Conservation (phyloP, 2,329 filamentous ascomycete genomes). For the Alternaria triticimaculans region DNA sequence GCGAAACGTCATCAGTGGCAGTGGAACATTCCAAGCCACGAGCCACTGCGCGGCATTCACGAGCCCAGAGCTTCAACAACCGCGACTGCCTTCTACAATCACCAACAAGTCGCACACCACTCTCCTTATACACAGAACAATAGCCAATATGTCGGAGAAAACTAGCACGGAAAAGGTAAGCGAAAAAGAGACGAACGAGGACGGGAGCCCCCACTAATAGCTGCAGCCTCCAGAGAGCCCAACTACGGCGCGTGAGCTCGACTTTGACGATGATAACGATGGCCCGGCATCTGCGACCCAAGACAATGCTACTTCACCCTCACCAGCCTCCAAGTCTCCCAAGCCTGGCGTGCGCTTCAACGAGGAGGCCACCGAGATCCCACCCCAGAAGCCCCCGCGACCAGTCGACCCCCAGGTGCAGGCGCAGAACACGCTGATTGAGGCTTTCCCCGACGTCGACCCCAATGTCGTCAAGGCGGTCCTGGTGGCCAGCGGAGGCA, state of each 20-base stretch:
- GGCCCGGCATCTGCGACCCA: constrained; percentile 43
- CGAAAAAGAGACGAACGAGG: background rate
- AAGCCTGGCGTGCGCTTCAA: constrained; percentile 57
- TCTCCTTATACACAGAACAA: background rate
- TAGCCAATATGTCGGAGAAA: constrained; percentile 28
- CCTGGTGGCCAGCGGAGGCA: constrained; percentile 81
- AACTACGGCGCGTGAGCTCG: constrained; percentile 63
- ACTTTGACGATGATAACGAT: constrained; percentile 64
- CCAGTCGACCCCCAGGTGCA: constrained; percentile 82
- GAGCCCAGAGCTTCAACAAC: constrained; percentile 4
- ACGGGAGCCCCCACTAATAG: constrained; percentile 1
- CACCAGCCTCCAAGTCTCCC: constrained; percentile 47
- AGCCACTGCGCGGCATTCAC: constrained; percentile 14
- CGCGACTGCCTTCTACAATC: background rate
- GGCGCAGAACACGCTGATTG: constrained; percentile 85
- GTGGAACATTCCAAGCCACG: constrained; percentile 15
- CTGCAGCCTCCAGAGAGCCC: constrained; percentile 39
- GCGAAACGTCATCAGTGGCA: constrained; percentile 24
- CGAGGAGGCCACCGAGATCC: constrained; percentile 59
- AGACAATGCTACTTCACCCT: constrained; percentile 39
- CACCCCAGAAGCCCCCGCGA: constrained; percentile 79
- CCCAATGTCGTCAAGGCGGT: constrained; percentile 83
- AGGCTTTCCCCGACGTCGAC: constrained; percentile 91
- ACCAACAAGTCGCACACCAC: background rate
- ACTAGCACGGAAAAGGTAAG: constrained; percentile 18